These are phyloP conservation scores for Alternaria arborescens DNA, from an alignment of 2,329 filamentous ascomycete genomes.

Conservation along the genomic window DNA sequence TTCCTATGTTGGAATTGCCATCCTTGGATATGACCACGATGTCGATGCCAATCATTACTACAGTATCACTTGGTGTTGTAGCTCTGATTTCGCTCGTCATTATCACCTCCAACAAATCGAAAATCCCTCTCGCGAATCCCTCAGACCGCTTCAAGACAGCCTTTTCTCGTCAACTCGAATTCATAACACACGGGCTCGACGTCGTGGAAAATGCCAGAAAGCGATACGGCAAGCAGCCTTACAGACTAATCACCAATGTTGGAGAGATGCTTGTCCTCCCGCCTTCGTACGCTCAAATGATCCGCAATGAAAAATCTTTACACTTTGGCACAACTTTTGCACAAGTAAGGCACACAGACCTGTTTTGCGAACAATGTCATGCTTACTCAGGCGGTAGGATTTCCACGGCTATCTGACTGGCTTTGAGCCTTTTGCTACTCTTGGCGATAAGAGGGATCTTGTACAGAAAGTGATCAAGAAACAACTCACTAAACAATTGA, in stretches of 20 bases:
- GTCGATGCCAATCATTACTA: no score
- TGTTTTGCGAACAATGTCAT: background rate
- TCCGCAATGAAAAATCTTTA: background rate
- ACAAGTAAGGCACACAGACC: background rate
- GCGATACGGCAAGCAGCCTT: constrained; percentile 2
- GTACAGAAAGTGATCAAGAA: constrained; percentile 1
- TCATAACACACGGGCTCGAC: background rate
- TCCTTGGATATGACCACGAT: no score
- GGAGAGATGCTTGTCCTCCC: background rate
- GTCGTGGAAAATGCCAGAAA: background rate
- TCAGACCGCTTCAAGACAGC: background rate
- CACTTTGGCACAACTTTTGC: background rate
- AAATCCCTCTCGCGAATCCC: background rate
- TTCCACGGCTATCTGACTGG: background rate
- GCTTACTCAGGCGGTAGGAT: background rate
- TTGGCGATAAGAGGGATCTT: background rate
- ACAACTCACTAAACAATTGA: background rate
- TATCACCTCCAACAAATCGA: no score
- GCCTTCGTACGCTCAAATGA: background rate
- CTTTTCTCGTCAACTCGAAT: background rate
- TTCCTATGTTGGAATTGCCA: no score
- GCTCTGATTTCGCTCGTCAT: no score
- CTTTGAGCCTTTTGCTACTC: background rate
- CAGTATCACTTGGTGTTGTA: no score
- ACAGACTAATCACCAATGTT: background rate